A percentile compares a stretch with the other conserved stretches of the same genome.
These are phyloP conservation scores for Pichia sp. DNA, from an alignment of 1,139 yeast species.

Conservation along the genomic window DNA sequence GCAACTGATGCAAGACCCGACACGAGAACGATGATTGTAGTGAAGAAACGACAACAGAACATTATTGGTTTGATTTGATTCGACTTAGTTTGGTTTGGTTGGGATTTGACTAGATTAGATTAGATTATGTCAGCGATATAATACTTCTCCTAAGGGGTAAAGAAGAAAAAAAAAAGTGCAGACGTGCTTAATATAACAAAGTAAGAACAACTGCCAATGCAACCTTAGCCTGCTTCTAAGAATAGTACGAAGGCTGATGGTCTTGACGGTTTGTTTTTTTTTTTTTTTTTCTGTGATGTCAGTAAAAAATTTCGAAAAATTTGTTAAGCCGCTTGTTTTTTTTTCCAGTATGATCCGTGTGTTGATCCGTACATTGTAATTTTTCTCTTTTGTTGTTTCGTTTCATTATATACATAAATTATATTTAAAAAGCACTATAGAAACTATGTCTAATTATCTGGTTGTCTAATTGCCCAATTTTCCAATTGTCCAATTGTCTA, in stretches of 20 bases:
- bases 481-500: not conserved
- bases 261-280: too few relatives aligned
- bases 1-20: conserved; percentile 13
- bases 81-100: too few relatives aligned
- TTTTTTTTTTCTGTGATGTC: too few relatives aligned
- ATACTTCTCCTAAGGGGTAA: too few relatives aligned
- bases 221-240: not conserved
- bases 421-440: too few relatives aligned
- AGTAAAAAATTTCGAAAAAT: not conserved
- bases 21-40: conserved; percentile 6
- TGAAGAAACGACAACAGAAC: conserved; percentile 7
- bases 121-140: too few relatives aligned
- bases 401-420: too few relatives aligned
- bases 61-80: conserved; percentile 1
- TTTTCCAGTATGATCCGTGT: too few relatives aligned
- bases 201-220: not conserved
- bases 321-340: not conserved
- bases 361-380: too few relatives aligned
- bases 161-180: not conserved
- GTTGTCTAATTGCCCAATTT: too few relatives aligned
- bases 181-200: not conserved
- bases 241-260: not conserved
- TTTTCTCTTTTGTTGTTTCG: not conserved
- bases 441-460: too few relatives aligned
- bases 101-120: too few relatives aligned